Evolutionary conservation across 257 asterid genomes (phyloP), one percentile per base, ranked within the genome.

Genomic region (Echium plantagineum): DNA sequence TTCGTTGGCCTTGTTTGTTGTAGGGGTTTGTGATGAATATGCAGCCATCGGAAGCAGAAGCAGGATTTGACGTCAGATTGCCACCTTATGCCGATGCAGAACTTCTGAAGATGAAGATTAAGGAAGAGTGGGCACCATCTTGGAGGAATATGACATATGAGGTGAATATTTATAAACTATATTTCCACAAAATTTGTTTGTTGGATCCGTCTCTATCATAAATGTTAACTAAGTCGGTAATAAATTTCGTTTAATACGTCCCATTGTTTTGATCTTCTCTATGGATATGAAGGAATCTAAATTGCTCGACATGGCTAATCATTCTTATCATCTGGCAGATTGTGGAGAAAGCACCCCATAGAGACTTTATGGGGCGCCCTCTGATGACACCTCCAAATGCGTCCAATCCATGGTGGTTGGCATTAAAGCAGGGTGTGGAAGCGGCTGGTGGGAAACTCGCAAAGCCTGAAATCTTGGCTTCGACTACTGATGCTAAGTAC

Each of bases 31-130:
- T 80, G 69, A 91, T 91, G 98, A 88, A 93, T 69, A 69, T 86
- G 91, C 97, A 93, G 73, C 98, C 98, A 6, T 88, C 98, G 0
- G 97, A 88, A 69, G 97, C 85, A 35, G 95, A 82, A 77, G 94
- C 94, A 7, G 97, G 97, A 32, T 84, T 93, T 65, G 97, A 89
- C 72, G 61, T 93, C 63, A 78, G 97, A 72, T n/a, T 86, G 59
- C 95, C 97, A 2, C 98, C 97, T 54, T 84, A 85, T 0, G 82
- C 69, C 0, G 90, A 91, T 21, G 94, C 95, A 0, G 81, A 81
- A 21, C 74, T 74, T 61, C 15, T 91, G 84, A 83, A 81, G 82
- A 79, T 71, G 76, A 82, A 76, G 64, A 91, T 91, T 32, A 68
- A 78, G 0, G 91, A 82, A 78, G 97, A 91, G 67, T 91, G 98